Base-by-base conservation (phyloP, 202 grass and related monocot genomes). In the Hordeum pubiflorum region DNA sequence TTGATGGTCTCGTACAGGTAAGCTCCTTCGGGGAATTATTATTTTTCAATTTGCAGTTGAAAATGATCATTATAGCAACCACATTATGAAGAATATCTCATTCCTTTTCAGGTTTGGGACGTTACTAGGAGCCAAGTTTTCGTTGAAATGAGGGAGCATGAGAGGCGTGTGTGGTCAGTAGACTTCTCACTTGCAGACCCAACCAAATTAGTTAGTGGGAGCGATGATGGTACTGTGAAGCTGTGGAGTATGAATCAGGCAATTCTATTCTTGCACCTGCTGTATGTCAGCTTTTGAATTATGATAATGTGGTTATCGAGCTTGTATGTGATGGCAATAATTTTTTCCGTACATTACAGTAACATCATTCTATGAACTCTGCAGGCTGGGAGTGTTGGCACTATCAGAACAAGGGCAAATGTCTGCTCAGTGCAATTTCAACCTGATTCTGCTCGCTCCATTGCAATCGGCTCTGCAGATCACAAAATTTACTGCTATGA, bases 221-320 rank as follows among this genome's bases (percentile, higher is more conserved):
- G 96, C 68, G 96, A 99, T 86, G 96, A 99, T 85, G 90, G 96
- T 78, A 86, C 79, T 55, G 92, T 99, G 69, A 99, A 99, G 87
- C 89, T 99, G 76, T 99, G 96, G 96, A 91, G 86, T 87, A 99
- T 99, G 80, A 99, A 99, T 99, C 88, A 99, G 96, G 96, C 91
- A 92, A 89, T 97, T 97, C 41, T 91, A 89, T 90, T 94, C 83
- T 93, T 91, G 79, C 70, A 91, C 92, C 87, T 94, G 72, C 70
- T 87, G 89, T 94, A 94, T 94, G 87, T 91, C 92, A 81, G 86
- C 84, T 87, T 94, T 87, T 91, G 71, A 93, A 86, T 81, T 82
- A 63, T 27, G 84, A 88, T 89, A 91, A 71, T 69, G 9, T 83
- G 69, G 73, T 82, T 81, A 82, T 94, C 69, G 71, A 91, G 69